phyloP scores from a whole-genome alignment of 345 rosid species.

The Carallia pectinifolia region DNA sequence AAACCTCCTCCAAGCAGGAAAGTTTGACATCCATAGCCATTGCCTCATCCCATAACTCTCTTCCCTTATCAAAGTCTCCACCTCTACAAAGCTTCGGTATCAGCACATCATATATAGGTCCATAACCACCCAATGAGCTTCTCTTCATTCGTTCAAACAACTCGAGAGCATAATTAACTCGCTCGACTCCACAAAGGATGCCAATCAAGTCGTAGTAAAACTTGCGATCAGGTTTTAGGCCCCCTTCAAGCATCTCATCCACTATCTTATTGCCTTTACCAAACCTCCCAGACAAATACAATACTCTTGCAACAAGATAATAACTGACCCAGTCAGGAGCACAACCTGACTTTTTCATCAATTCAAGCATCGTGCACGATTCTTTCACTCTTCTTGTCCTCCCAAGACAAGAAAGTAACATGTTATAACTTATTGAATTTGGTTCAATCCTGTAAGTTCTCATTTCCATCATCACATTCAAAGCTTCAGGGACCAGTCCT shows the following conservation, averaged over 20 bases:
- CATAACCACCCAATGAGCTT: constrained; percentile 55
- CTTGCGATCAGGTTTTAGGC: constrained; percentile 52
- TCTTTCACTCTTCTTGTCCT: constrained; percentile 79
- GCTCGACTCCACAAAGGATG: constrained; percentile 72
- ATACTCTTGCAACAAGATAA: constrained; percentile 68
- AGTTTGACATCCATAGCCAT: constrained; percentile 37
- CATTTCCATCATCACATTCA: constrained; percentile 90
- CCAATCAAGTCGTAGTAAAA: constrained; percentile 77
- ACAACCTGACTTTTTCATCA: constrained; percentile 64
- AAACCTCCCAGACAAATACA: constrained; percentile 79
- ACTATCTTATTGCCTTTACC: constrained; percentile 70
- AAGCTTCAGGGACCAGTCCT: constrained; percentile 77
- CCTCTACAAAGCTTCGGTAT: constrained; percentile 75
- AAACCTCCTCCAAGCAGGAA: constrained; percentile 43
- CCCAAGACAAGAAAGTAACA: constrained; percentile 72
- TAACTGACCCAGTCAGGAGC: constrained; percentile 68
- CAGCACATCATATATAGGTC: constrained; percentile 66
- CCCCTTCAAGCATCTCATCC: constrained; percentile 73
- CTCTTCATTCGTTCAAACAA: constrained; percentile 73
- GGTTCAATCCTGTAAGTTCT: constrained; percentile 55
- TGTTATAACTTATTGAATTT: constrained; percentile 62
- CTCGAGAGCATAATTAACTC: constrained; percentile 63
- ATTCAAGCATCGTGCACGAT: constrained; percentile 56
- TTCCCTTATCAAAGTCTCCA: constrained; percentile 71
- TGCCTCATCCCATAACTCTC: constrained; percentile 79